Conservation (phyloP, 2,329 filamentous ascomycete species). For the Kalmusia sp. region DNA sequence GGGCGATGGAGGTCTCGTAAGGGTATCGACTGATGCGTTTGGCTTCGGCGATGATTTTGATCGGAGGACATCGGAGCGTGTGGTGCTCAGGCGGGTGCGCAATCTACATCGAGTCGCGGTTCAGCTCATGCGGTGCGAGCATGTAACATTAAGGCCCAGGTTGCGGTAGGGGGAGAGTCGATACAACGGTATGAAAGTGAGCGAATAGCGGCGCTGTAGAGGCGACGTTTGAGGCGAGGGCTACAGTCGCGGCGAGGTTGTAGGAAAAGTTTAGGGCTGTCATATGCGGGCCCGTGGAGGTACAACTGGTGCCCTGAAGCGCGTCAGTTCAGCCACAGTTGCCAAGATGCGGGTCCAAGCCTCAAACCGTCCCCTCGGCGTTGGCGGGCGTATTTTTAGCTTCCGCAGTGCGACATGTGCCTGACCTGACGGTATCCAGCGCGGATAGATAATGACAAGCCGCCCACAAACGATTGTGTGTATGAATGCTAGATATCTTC, state of each 20-base stretch:
- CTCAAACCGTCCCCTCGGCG: slow-evolving; percentile 1
- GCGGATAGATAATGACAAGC: too few relatives aligned
- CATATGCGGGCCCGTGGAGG: background rate
- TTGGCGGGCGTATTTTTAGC: slow-evolving; percentile 5
- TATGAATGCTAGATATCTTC: too few relatives aligned
- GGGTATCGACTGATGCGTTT: slow-evolving; percentile 71
- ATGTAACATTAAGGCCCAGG: slow-evolving; percentile 24
- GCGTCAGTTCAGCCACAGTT: background rate
- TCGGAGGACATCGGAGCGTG: slow-evolving; percentile 56
- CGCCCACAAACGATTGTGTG: too few relatives aligned
- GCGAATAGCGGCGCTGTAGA: background rate
- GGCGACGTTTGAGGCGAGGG: background rate
- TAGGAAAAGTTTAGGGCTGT: slow-evolving; percentile 9
- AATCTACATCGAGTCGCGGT: slow-evolving; percentile 38
- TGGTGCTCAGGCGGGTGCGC: slow-evolving; percentile 32
- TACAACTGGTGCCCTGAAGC: slow-evolving; percentile 1
- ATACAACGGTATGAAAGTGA: slow-evolving; percentile 15
- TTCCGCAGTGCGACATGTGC: slow-evolving; percentile 1
- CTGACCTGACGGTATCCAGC: too few relatives aligned
- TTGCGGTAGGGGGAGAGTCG: background rate
- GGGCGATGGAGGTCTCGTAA: slow-evolving; percentile 63
- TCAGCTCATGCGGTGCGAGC: slow-evolving; percentile 33
- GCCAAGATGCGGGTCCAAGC: background rate
- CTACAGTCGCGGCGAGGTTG: background rate
- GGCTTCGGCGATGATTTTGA: slow-evolving; percentile 54